Base-by-base conservation (phyloP, 2,329 filamentous ascomycete genomes). In the Pseudocercospora pini-densiflorae region DNA sequence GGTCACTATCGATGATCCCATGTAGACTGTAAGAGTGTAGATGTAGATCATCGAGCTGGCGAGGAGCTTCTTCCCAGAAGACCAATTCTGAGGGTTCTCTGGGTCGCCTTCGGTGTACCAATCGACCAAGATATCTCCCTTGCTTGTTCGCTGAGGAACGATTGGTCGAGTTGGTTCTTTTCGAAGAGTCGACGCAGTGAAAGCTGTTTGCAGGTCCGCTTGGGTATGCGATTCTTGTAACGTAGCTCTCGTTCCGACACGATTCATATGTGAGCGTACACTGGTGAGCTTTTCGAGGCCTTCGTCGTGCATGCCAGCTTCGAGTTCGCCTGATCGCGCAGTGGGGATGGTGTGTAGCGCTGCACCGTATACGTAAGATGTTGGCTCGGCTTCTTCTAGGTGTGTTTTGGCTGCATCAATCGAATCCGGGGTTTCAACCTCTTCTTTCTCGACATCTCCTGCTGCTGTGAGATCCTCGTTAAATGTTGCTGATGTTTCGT, bases 21-120 rank as follows among this genome's bases (percentile, higher is more conserved):
- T 83, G 71, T 87, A 87, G 3, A 87, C 87, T 24, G 87, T 84
- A 67, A 89, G 86, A 0, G 88, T 90, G 80, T 86, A 89, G 4
- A 87, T 57, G 65, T 72, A 78, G 51, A 83, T 81, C 68, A 80
- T 76, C 3, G 72, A 59, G 0, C 79, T 74, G 2, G 80, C 79
- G 5, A 81, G 71, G 0, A 70, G 45, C 64, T 77, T 78, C 66
- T 75, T 77, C 5, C 61, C 64, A 7, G 60, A 57, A 9, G 61
- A 65, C 72, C 75, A 78, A 57, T 78, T 77, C 55, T 77, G 76
- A 2, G 75, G 76, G 60, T 78, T 77, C 21, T 68, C 69, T 3
- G 64, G 65, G 60, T 76, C 75, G 23, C 69, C 69, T 2, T 79
- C 81, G 0, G 76, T 77, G 63, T 82, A 83, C 80, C 81, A 83